A percentile compares a stretch with the other conserved stretches of the same genome.
These are phyloP conservation scores for Tolypocladium inflatum DNA, from an alignment of 2,329 filamentous ascomycete species.

Conservation along the genomic window DNA sequence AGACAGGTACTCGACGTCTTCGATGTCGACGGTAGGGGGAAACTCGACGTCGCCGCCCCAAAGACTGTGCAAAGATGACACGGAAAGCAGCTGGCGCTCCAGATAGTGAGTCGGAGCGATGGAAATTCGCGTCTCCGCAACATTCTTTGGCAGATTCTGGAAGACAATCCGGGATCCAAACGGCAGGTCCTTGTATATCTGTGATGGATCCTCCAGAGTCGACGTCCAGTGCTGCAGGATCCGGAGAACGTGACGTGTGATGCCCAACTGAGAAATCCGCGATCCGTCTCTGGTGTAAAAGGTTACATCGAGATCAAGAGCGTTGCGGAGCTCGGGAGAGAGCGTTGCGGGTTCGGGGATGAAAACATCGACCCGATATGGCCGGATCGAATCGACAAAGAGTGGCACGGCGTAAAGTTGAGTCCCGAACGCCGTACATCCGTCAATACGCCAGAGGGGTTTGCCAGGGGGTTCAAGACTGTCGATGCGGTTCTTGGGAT, in stretches of 20 bases:
- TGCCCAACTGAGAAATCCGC: slow-evolving; percentile 37
- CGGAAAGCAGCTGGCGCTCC: slow-evolving; percentile 40
- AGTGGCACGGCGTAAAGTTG: slow-evolving; percentile 48
- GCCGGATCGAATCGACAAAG: slow-evolving; percentile 34
- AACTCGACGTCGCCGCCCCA: slow-evolving; percentile 33
- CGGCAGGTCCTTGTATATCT: slow-evolving; percentile 35
- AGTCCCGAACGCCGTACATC: slow-evolving; percentile 45
- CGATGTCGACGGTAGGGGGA: slow-evolving; percentile 39
- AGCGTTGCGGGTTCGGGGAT: slow-evolving; percentile 40
- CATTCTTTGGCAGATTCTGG: slow-evolving; percentile 36
- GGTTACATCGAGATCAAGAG: slow-evolving; percentile 37
- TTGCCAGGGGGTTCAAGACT: slow-evolving; percentile 35
- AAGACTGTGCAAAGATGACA: slow-evolving; percentile 27
- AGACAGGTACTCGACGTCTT: slow-evolving; percentile 36
- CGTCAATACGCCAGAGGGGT: slow-evolving; percentile 49
- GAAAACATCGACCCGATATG: slow-evolving; percentile 49
- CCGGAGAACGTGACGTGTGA: slow-evolving; percentile 44
- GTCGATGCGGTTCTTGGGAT: slow-evolving; percentile 52
- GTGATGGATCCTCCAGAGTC: slow-evolving; percentile 15
- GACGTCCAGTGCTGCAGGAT: slow-evolving; percentile 43
- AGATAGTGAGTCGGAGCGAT: slow-evolving; percentile 42
- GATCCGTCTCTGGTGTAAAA: slow-evolving; percentile 45
- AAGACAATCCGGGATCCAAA: slow-evolving; percentile 51
- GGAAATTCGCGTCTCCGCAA: slow-evolving; percentile 33
- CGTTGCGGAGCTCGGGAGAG: slow-evolving; percentile 28